Evolutionary conservation across 495 filamentous ascomycete genomes (phyloP).

Genomic region (Wilcoxina mikolae): DNA sequence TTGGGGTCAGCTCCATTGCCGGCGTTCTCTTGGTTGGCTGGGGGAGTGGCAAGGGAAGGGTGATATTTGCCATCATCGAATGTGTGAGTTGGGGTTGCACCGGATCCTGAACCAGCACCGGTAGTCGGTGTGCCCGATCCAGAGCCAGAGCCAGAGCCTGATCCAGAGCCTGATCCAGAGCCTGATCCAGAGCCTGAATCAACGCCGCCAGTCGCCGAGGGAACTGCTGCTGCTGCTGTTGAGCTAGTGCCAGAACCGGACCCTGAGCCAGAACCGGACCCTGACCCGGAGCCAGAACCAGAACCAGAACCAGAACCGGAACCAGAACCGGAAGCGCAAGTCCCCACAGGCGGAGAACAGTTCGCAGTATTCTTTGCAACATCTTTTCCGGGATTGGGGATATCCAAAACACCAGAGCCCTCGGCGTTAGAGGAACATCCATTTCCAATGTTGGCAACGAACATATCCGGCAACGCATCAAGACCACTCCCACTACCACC

Average conservation of each 20-base stretch:
- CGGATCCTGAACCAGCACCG: neutral
- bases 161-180: neutral
- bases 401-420: conserved; percentile 8
- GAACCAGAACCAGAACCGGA: no score
- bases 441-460: conserved; percentile 23
- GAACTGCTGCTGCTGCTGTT: neutral
- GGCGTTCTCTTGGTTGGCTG: neutral
- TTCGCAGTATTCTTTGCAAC: neutral
- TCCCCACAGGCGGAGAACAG: neutral
- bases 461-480: conserved; percentile 14
- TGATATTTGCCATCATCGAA: conserved; percentile 3
- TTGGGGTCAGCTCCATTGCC: neutral
- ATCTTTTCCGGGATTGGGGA: conserved; percentile 19
- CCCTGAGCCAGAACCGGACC: neutral
- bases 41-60: neutral
- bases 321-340: neutral
- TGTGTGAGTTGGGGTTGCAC: neutral
- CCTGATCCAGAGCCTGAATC: neutral
- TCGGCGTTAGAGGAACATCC: conserved; percentile 7
- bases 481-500: conserved; percentile 29
- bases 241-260: neutral
- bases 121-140: neutral
- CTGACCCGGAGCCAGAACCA: no score
- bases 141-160: neutral
- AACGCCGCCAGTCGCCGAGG: neutral